Evolutionary conservation across 345 rosid genomes (phyloP), one percentile per base, ranked within the genome.

Genomic region (Lumnitzera littorea): DNA sequence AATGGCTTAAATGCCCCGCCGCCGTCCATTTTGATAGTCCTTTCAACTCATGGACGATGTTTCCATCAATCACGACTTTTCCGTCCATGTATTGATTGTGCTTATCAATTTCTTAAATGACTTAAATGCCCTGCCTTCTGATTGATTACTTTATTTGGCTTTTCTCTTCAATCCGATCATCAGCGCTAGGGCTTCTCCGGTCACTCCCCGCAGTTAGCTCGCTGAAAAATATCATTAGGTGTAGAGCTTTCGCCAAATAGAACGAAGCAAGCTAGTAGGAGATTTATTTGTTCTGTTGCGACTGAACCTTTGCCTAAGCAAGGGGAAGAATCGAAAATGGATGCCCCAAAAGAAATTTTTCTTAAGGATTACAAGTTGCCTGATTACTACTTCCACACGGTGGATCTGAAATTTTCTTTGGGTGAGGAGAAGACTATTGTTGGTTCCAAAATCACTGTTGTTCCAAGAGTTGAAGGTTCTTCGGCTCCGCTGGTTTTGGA

Each of bases 361-460:
- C 71, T 91, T 76, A 95, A 95, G 88, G 89, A 91, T 71, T 91
- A 95, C 77, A 84, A 83, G 55, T 79, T 78, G 64, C 99, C 99
- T 62, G 89, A 91, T 71, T 88, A 86, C 76, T 95, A 86, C 73
- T 95, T 95, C 67, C 96, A 86, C 56, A 70, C 82, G 68, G 99
- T 91, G 80, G 91, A 88, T 64, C 79, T 95, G 72, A 81, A 62
- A 62, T 95, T 95, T 79, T 67, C 74, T 43, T 74, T 95, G 61
- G 99, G 90, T 24, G 99, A 95, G 77, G 97, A 95, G 79, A 91
- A 85, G 70, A 91, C 99, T 24, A 76, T 79, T 70, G 99, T 91
- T 70, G 78, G 83, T 67, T 95, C 96, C 2, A 91, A 76, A 70
- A 91, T 95, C 63, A 66, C 81, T 53, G 87, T 91, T 51, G 47